Evolutionary conservation across 169 alveolate species (phyloP).

Genomic region (Plasmodium gaboni): DNA sequence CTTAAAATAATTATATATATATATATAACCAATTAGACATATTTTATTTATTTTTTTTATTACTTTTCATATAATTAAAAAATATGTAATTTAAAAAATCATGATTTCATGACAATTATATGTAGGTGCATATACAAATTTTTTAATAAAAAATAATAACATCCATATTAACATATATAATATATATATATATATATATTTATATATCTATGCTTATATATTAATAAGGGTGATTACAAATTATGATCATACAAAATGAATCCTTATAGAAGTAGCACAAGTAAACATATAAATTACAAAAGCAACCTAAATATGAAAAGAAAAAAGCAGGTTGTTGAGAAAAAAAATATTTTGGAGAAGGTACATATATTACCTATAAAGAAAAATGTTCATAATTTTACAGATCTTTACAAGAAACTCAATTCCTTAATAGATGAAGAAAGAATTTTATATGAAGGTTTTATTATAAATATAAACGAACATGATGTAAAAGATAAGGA

Average conservation of each 20-base stretch:
- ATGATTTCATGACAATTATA: too few relatives aligned
- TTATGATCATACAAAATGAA: slow-evolving; percentile 33
- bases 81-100: too few relatives aligned
- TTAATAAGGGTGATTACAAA: not conserved
- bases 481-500: not conserved
- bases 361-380: slow-evolving; percentile 62
- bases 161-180: not conserved
- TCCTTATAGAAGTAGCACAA: slow-evolving; percentile 22
- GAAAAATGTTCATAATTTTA: slow-evolving; percentile 10
- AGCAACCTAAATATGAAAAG: slow-evolving; percentile 16
- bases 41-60: too few relatives aligned
- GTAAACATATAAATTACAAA: slow-evolving; percentile 31
- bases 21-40: too few relatives aligned
- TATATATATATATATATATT: slow-evolving; percentile 2
- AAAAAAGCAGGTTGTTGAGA: slow-evolving; percentile 34
- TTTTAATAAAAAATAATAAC: too few relatives aligned
- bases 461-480: slow-evolving; percentile 19
- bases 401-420: slow-evolving; percentile 15
- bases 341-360: slow-evolving; percentile 37
- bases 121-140: too few relatives aligned
- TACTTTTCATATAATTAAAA: too few relatives aligned
- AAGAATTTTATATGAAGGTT: slow-evolving; percentile 49
- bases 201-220: not conserved
- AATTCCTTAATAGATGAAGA: slow-evolving; percentile 27
- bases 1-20: too few relatives aligned